Evolutionary conservation across 2,329 filamentous ascomycete genomes (phyloP).

Genomic region (Aspergillus calidoustus): DNA sequence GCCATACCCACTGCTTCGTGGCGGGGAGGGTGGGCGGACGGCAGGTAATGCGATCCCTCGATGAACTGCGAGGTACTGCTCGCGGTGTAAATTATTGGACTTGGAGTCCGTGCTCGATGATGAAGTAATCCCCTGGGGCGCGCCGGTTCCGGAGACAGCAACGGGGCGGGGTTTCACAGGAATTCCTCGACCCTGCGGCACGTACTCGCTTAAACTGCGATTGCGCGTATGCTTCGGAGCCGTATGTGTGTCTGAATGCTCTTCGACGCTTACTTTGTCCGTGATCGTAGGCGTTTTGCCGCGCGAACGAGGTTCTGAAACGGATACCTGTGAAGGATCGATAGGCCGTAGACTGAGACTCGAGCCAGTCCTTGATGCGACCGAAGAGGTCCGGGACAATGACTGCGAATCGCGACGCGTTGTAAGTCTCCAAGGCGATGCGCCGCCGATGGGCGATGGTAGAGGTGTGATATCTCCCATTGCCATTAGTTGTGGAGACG

Average conservation of each 20-base stretch:
- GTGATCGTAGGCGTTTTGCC: conserved; percentile 48
- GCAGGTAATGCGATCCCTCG: conserved; percentile 69
- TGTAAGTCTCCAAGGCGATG: conserved; percentile 50
- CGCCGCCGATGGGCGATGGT: conserved; percentile 68
- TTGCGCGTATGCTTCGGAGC: conserved; percentile 65
- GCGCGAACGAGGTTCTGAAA: conserved; percentile 36
- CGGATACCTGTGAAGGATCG: conserved; percentile 41
- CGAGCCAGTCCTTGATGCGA: conserved; percentile 44
- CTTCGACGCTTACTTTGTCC: conserved; percentile 28
- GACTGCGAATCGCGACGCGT: conserved; percentile 58
- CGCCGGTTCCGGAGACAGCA: conserved; percentile 68
- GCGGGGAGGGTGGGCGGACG: conserved; percentile 76
- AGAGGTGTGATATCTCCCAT: conserved; percentile 80
- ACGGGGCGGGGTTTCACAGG: conserved; percentile 71
- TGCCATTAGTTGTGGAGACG: conserved; percentile 74
- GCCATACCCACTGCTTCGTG: conserved; percentile 70
- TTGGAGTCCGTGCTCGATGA: conserved; percentile 50
- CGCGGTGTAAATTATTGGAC: conserved; percentile 64
- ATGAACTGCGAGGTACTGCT: conserved; percentile 78
- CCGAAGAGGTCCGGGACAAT: conserved; percentile 48
- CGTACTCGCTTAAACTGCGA: conserved; percentile 87
- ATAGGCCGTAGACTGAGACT: conserved; percentile 40
- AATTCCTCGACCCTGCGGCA: conserved; percentile 68
- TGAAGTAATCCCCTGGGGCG: conserved; percentile 52
- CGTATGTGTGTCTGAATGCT: conserved; percentile 20